Evolutionary conservation across 2,329 filamentous ascomycete genomes (phyloP).

Genomic region (Cladophialophora psammophila): DNA sequence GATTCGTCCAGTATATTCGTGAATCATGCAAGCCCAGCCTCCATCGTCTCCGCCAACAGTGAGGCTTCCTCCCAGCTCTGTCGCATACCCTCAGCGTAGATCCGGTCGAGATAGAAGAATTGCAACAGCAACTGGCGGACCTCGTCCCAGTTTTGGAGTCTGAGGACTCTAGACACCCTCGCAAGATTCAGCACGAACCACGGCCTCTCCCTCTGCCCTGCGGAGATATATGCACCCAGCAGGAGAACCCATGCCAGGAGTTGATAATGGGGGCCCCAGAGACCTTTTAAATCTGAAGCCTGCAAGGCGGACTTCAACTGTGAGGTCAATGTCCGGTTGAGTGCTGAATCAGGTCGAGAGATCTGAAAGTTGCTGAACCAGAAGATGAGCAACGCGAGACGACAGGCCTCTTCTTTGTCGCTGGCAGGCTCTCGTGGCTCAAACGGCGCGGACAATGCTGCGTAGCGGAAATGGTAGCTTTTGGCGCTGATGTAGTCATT

Average conservation of each 20-base stretch:
- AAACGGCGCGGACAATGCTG: slow-evolving; percentile 25
- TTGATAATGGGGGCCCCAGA: slow-evolving; percentile 25
- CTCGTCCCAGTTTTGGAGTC: slow-evolving; percentile 17
- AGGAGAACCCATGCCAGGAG: slow-evolving; percentile 26
- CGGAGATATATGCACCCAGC: slow-evolving; percentile 27
- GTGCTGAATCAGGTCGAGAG: slow-evolving; percentile 23
- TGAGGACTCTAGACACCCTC: slow-evolving; percentile 23
- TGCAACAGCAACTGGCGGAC: slow-evolving; percentile 21
- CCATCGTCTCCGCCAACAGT: slow-evolving; percentile 26
- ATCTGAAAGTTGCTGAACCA: slow-evolving; percentile 31
- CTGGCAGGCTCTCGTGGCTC: slow-evolving; percentile 26
- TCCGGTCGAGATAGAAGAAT: slow-evolving; percentile 31
- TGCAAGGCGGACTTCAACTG: slow-evolving; percentile 28
- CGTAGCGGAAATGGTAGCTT: slow-evolving; percentile 32
- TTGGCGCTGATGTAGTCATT: slow-evolving; percentile 30
- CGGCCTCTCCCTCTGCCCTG: slow-evolving; percentile 26
- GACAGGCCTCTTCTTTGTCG: slow-evolving; percentile 30
- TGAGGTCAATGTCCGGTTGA: slow-evolving; percentile 27
- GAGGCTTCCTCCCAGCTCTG: slow-evolving; percentile 30
- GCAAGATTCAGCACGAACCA: slow-evolving; percentile 30
- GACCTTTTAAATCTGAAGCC: slow-evolving; percentile 23
- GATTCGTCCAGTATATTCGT: neutral
- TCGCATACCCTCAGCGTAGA: slow-evolving; percentile 27
- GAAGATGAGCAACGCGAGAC: slow-evolving; percentile 28
- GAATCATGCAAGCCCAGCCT: slow-evolving; percentile 1